Percentiles rank a stretch among this genome's conserved stretches.
Conservation (phyloP, 164 flowering plant genomes). For the Paratinospora sagittata region DNA sequence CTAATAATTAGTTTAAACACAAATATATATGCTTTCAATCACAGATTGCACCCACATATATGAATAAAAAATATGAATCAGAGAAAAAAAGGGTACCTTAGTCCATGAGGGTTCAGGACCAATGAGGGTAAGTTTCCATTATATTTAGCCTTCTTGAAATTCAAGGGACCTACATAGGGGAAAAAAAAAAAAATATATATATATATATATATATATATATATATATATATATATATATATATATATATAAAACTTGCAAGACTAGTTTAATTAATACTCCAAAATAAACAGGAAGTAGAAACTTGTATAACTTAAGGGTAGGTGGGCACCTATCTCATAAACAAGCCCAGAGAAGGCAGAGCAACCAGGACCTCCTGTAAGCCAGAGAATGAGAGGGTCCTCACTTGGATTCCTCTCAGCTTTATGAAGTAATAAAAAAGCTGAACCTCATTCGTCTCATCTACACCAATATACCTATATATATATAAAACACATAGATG, state of each 20-base stretch:
- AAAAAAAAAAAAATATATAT: too few species aligned
- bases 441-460: too few species aligned
- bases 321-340: slow-evolving; percentile 23
- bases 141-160: neutral
- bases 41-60: neutral
- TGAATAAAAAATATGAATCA: neutral
- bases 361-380: slow-evolving; percentile 42
- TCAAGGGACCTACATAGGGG: neutral
- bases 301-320: too few species aligned
- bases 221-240: too few species aligned
- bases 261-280: too few species aligned
- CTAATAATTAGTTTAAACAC: too few species aligned
- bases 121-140: slow-evolving; percentile 1
- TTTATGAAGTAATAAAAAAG: too few species aligned
- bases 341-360: slow-evolving; percentile 23
- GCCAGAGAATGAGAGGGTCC: slow-evolving; percentile 36
- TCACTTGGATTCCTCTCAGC: slow-evolving; percentile 28
- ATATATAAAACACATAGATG: too few species aligned
- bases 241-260: too few species aligned
- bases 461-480: too few species aligned
- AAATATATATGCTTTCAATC: neutral
- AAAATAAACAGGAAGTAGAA: neutral
- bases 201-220: too few species aligned
- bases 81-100: neutral
- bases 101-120: slow-evolving; percentile 9